Evolutionary conservation across 2,329 filamentous ascomycete genomes (phyloP).

Genomic region (Ophiognomonia clavigignenti-juglandacearum): DNA sequence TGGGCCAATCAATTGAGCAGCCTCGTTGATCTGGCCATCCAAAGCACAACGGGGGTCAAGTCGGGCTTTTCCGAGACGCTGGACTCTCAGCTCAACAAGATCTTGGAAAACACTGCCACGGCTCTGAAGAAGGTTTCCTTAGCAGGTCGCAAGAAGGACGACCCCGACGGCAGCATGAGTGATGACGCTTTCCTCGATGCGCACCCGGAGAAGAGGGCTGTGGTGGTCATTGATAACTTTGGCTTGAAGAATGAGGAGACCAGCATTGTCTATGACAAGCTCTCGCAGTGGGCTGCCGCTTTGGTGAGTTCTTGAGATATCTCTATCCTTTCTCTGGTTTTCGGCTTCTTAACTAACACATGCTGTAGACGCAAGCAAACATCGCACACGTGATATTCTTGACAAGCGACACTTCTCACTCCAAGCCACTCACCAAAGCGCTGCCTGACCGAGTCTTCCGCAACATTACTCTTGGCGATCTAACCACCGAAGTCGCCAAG

Average conservation of each 20-base stretch:
- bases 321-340: no score
- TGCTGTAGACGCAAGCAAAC: conserved; percentile 56
- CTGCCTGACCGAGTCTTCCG: conserved; percentile 89
- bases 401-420: conserved; percentile 82
- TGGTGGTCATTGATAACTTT: conserved; percentile 91
- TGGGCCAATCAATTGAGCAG: conserved; percentile 96
- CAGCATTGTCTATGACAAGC: conserved; percentile 67
- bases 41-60: conserved; percentile 91
- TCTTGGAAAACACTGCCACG: conserved; percentile 75
- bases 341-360: no score
- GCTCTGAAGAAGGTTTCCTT: conserved; percentile 77
- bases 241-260: conserved; percentile 70
- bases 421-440: conserved; percentile 80
- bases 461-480: conserved; percentile 79
- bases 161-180: conserved; percentile 66
- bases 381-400: conserved; percentile 93
- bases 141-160: conserved; percentile 62
- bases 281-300: conserved; percentile 84
- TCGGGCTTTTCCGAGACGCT: conserved; percentile 91
- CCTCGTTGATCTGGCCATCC: conserved; percentile 85
- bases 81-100: conserved; percentile 84
- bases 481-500: conserved; percentile 80
- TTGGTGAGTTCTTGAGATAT: conserved; percentile 45
- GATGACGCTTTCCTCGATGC: conserved; percentile 88
- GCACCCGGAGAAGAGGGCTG: conserved; percentile 76